Evolutionary conservation across 192 early-diverging fungal species (phyloP).

Genomic region (Powellomyces hirtus): DNA sequence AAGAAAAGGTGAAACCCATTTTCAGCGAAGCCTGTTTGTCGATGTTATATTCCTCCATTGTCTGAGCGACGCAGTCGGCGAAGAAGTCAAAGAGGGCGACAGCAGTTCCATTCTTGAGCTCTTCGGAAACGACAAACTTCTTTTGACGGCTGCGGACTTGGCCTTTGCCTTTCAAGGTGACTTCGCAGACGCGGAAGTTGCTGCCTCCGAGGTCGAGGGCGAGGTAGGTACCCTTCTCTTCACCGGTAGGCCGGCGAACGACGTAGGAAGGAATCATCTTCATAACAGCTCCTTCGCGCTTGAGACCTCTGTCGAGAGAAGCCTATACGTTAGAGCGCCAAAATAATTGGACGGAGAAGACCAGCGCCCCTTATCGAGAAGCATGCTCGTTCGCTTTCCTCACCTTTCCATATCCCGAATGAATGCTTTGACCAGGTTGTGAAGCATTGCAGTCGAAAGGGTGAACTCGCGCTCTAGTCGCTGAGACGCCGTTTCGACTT

Average conservation of each 20-base stretch:
- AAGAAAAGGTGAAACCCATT: constrained; percentile 91
- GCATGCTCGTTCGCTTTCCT: too few relatives aligned
- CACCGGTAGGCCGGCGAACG: constrained; percentile 70
- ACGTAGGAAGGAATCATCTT: constrained; percentile 93
- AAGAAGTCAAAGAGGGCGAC: constrained; percentile 84
- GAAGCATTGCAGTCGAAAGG: constrained; percentile 19
- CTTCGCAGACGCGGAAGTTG: constrained; percentile 85
- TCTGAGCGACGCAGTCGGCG: constrained; percentile 78
- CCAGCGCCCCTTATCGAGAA: too few relatives aligned
- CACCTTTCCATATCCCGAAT: constrained; percentile 25
- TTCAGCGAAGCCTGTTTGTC: constrained; percentile 17
- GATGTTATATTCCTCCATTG: constrained; percentile 49
- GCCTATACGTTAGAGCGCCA: too few relatives aligned
- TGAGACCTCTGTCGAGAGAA: constrained; percentile 17
- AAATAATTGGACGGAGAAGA: too few relatives aligned
- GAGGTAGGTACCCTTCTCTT: constrained; percentile 82
- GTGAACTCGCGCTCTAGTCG: constrained; percentile 21
- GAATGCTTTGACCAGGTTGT: constrained; percentile 29
- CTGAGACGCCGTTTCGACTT: constrained; percentile 11
- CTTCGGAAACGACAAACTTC: constrained; percentile 68
- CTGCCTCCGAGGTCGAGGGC: constrained; percentile 94
- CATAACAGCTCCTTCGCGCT: constrained; percentile 27
- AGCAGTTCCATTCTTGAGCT: constrained; percentile 74
- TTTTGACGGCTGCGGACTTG: constrained; percentile 69
- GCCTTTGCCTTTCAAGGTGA: constrained; percentile 75